These are phyloP conservation scores for Penicillium psychrosexuale DNA, from an alignment of 2,329 filamentous ascomycete species.

Conservation along the genomic window DNA sequence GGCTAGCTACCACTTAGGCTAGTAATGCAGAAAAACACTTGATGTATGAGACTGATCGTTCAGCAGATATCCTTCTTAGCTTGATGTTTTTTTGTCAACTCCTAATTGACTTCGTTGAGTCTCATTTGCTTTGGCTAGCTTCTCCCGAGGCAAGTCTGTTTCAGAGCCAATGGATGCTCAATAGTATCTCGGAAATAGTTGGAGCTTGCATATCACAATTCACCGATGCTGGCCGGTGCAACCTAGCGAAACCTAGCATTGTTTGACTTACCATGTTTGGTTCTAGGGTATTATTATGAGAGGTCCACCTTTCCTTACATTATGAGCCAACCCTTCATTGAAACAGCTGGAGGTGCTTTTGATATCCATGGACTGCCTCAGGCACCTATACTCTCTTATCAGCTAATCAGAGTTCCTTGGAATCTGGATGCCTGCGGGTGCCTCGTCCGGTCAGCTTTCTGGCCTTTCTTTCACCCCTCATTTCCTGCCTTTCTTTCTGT, in stretches of 20 bases:
- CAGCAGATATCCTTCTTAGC: too few relatives aligned
- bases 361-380: background rate
- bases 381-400: background rate
- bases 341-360: background rate
- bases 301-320: background rate
- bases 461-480: constrained; percentile 10
- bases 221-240: background rate
- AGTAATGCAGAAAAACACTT: background rate
- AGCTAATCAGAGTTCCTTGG: constrained; percentile 20
- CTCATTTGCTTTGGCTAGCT: background rate
- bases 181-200: background rate
- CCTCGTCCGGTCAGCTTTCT: constrained; percentile 9
- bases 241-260: background rate
- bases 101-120: background rate
- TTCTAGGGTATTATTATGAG: background rate
- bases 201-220: background rate
- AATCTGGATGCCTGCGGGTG: constrained; percentile 33
- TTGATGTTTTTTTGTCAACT: background rate
- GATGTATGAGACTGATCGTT: background rate
- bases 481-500: constrained; percentile 2
- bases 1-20: background rate
- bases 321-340: background rate
- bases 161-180: background rate
- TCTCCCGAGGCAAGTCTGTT: background rate
- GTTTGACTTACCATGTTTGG: background rate